phyloP scores from a whole-genome alignment of 1,139 yeast species.

The Nakaseomyces delphensis region DNA sequence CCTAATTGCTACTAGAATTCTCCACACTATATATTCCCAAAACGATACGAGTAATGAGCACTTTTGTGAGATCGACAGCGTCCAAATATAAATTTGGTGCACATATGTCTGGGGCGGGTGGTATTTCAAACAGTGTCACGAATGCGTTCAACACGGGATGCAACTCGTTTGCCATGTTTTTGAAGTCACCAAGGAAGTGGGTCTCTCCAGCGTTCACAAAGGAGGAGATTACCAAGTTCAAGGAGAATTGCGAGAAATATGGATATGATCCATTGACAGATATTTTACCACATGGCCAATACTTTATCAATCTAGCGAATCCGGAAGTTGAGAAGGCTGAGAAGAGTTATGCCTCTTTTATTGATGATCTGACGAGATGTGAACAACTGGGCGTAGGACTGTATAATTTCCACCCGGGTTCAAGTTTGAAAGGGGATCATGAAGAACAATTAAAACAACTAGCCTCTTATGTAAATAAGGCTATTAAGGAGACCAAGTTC shows the following conservation, averaged over 20 bases:
- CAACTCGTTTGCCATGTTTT: constrained; percentile 81
- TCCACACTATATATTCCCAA: not conserved
- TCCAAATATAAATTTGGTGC: constrained; percentile 61
- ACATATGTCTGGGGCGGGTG: constrained; percentile 67
- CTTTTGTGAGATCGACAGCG: constrained; percentile 30
- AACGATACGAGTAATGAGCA: constrained; percentile 14
- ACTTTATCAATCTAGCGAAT: constrained; percentile 83
- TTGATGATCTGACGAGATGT: constrained; percentile 83
- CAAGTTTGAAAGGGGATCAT: constrained; percentile 69
- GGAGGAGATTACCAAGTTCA: constrained; percentile 61
- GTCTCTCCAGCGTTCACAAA: constrained; percentile 64
- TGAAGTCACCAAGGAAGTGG: constrained; percentile 90
- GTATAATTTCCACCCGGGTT: constrained; percentile 94
- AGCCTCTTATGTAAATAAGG: constrained; percentile 72
- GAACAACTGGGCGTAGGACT: constrained; percentile 76
- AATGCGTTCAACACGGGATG: constrained; percentile 73
- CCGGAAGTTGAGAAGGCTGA: constrained; percentile 75
- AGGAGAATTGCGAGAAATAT: constrained; percentile 48
- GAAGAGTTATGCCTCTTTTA: constrained; percentile 67
- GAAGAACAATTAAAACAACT: constrained; percentile 52
- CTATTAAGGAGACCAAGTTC: constrained; percentile 59
- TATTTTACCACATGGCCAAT: constrained; percentile 89
- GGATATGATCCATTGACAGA: constrained; percentile 69
- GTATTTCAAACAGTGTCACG: constrained; percentile 62
- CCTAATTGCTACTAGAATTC: not conserved